Conservation (phyloP, 2,329 filamentous ascomycete genomes). For the Neurospora crassa region DNA sequence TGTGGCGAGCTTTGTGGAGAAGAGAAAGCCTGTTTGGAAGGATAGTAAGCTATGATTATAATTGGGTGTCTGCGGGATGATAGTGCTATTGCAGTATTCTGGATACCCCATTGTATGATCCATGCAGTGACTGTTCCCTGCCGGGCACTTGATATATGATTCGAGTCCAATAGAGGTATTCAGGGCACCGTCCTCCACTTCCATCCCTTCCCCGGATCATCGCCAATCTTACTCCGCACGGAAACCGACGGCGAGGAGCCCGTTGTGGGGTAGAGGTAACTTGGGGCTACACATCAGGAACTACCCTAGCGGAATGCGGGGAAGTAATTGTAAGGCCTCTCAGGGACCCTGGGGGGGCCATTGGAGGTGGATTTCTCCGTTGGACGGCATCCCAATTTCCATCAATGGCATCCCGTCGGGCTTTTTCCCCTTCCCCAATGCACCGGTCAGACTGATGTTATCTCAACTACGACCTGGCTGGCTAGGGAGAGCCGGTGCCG, state of each 20-base stretch:
- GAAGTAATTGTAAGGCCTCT: not conserved
- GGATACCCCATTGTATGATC: not conserved
- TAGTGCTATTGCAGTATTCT: no score
- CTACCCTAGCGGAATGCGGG: not conserved
- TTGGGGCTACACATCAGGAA: not conserved
- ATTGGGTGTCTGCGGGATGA: no score
- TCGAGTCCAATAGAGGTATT: not conserved
- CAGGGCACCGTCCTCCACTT: not conserved
- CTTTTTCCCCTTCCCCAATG: not conserved
- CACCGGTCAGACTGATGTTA: not conserved
- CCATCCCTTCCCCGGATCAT: not conserved
- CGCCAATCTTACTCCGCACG: not conserved
- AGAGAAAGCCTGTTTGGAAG: constrained; percentile 59
- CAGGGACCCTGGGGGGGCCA: not conserved
- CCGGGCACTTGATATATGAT: not conserved
- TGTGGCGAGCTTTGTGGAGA: constrained; percentile 67
- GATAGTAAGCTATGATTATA: constrained; percentile 46
- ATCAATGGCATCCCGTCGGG: not conserved
- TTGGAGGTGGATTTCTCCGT: not conserved
- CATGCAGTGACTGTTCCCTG: not conserved
- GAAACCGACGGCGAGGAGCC: not conserved
- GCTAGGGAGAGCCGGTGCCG: not conserved
- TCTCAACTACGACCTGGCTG: not conserved
- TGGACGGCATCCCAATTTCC: constrained; percentile 3
- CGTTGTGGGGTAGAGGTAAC: not conserved